Evolutionary conservation across 306 rosid species (phyloP).

Genomic region (Cercis canadensis): DNA sequence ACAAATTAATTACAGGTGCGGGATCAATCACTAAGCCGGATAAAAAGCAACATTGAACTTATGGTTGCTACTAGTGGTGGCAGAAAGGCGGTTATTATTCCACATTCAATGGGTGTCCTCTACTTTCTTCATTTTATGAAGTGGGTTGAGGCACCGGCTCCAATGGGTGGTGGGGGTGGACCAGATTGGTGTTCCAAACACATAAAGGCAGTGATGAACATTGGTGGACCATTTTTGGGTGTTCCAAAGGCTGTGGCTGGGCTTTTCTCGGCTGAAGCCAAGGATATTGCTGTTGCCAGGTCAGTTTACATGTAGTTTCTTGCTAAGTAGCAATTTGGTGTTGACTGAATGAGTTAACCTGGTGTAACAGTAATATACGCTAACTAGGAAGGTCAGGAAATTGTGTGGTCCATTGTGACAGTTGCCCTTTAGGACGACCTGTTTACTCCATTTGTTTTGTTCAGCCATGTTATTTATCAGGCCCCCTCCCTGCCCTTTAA

Average conservation of each 20-base stretch:
- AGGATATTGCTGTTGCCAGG: constrained; percentile 88
- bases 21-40: constrained; percentile 79
- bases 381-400: neutral
- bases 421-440: no score
- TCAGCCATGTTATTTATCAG: no score
- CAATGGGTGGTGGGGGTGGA: constrained; percentile 93
- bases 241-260: constrained; percentile 87
- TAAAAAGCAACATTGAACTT: constrained; percentile 86
- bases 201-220: constrained; percentile 78
- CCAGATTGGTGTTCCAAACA: constrained; percentile 84
- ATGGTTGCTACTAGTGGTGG: constrained; percentile 82
- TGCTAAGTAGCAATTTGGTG: constrained; percentile 14
- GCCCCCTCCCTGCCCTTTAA: no score
- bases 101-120: constrained; percentile 88
- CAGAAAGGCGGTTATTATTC: constrained; percentile 80
- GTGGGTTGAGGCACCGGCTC: constrained; percentile 94
- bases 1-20: constrained; percentile 61
- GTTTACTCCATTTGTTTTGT: no score
- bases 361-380: neutral
- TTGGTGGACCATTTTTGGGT: constrained; percentile 90
- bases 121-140: constrained; percentile 92
- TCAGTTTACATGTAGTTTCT: constrained; percentile 26
- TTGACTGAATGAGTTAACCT: constrained; percentile 21
- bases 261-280: constrained; percentile 88
- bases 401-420: neutral